phyloP scores from a whole-genome alignment of 768 basidiomycete species.

The Filobasidium floriforme region DNA sequence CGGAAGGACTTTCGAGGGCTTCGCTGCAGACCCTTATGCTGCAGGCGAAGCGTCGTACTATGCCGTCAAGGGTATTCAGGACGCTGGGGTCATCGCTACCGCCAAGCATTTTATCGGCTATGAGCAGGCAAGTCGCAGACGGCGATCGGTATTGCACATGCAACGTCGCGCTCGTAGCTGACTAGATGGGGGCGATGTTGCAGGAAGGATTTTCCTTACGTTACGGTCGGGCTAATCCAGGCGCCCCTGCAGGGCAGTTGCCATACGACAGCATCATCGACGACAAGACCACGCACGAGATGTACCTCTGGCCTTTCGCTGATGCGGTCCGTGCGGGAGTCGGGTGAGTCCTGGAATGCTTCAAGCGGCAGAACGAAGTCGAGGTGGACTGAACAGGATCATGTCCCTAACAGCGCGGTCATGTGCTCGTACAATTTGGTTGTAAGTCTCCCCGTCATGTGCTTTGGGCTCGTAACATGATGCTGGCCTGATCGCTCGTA shows the following conservation, averaged over 20 bases:
- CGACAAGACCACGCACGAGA: slow-evolving; percentile 44
- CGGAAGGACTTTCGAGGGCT: slow-evolving; percentile 40
- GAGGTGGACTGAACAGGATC: no score
- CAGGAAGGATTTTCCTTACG: neutral
- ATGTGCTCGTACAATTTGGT: slow-evolving; percentile 15
- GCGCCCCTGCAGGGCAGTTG: slow-evolving; percentile 8
- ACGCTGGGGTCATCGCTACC: slow-evolving; percentile 27
- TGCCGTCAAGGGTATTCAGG: slow-evolving; percentile 23
- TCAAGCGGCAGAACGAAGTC: no score
- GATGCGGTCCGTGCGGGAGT: slow-evolving; percentile 44
- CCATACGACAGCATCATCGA: slow-evolving; percentile 24
- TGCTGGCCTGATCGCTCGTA: neutral
- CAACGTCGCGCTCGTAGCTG: no score
- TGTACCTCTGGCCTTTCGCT: slow-evolving; percentile 45
- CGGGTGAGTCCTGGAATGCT: slow-evolving; percentile 6
- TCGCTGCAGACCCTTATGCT: slow-evolving; percentile 15
- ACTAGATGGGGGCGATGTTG: no score
- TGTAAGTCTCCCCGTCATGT: neutral
- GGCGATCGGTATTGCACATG: no score
- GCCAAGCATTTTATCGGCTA: slow-evolving; percentile 25
- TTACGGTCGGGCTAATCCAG: neutral
- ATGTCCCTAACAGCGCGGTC: slow-evolving; percentile 1
- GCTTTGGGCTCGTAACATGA: neutral
- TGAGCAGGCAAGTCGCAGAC: slow-evolving; percentile 17
- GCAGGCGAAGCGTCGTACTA: slow-evolving; percentile 27